Conservation (phyloP, 495 filamentous ascomycete species). For the Aspergillus saccharolyticus region DNA sequence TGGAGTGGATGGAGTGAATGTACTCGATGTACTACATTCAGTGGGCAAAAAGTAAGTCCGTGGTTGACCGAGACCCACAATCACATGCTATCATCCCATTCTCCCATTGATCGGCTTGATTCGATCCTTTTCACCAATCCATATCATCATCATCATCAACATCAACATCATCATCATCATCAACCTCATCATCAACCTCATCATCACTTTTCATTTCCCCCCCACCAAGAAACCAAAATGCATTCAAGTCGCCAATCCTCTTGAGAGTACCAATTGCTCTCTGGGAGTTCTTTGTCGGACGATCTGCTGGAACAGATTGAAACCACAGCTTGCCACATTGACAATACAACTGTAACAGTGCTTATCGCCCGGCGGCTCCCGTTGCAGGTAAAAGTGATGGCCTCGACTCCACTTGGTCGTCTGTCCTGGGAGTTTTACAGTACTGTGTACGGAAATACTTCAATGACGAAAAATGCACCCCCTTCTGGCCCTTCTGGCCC, state of each 20-base stretch:
- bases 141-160: too few relatives aligned
- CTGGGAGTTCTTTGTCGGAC: too few relatives aligned
- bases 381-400: background rate
- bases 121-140: too few relatives aligned
- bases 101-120: background rate
- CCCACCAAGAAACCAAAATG: too few relatives aligned
- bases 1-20: too few relatives aligned
- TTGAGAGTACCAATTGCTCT: too few relatives aligned
- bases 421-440: too few relatives aligned
- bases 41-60: background rate
- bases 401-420: background rate
- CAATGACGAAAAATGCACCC: conserved; percentile 4
- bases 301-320: too few relatives aligned
- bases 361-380: conserved; percentile 3
- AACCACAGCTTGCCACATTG: conserved; percentile 10
- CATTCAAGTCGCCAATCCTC: too few relatives aligned
- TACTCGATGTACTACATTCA: background rate
- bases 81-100: conserved; percentile 29
- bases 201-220: too few relatives aligned
- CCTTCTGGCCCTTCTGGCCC: too few relatives aligned
- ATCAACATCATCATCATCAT: background rate
- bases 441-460: too few relatives aligned
- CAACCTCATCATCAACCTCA: background rate
- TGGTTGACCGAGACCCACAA: conserved; percentile 28
- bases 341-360: conserved; percentile 10